A percentile compares a stretch with the other conserved stretches of the same genome.
Conservation (phyloP, 83 land plant species). For the Isoetes engelmannii region DNA sequence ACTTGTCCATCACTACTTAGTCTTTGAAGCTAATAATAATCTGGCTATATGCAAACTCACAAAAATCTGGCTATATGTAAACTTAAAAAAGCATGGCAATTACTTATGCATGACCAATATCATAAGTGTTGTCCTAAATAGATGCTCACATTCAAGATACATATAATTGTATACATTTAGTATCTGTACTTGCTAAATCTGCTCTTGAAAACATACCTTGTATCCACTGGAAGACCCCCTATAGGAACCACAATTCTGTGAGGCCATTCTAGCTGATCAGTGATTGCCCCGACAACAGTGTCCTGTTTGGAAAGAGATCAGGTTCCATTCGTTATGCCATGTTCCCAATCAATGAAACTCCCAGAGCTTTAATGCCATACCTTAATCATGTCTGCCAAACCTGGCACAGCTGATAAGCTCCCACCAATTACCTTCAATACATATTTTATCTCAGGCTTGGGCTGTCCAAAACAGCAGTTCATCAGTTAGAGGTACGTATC, state of each 20-base stretch:
- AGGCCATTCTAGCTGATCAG: conserved; percentile 86
- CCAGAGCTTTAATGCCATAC: conserved; percentile 30
- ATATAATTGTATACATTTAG: no score
- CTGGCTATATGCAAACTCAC: no score
- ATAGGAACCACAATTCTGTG: conserved; percentile 92
- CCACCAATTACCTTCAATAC: conserved; percentile 94
- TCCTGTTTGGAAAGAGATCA: conserved; percentile 17
- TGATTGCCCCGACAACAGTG: conserved; percentile 51
- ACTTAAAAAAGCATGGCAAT: no score
- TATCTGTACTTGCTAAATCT: no score
- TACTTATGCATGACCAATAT: no score
- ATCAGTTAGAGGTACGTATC: background rate
- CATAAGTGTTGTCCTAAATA: no score
- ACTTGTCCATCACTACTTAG: no score
- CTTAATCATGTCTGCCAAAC: conserved; percentile 89
- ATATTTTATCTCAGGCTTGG: conserved; percentile 83
- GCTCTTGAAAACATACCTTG: conserved; percentile 28
- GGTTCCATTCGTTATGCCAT: no score
- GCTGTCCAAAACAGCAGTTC: conserved; percentile 41
- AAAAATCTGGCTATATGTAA: no score
- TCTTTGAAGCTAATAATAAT: no score
- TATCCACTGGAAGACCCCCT: conserved; percentile 70
- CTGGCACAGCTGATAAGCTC: conserved; percentile 86
- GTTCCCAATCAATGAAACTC: no score
- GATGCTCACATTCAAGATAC: no score